Evolutionary conservation across 257 asterid genomes (phyloP).

Genomic region (Solanum lignicaule): DNA sequence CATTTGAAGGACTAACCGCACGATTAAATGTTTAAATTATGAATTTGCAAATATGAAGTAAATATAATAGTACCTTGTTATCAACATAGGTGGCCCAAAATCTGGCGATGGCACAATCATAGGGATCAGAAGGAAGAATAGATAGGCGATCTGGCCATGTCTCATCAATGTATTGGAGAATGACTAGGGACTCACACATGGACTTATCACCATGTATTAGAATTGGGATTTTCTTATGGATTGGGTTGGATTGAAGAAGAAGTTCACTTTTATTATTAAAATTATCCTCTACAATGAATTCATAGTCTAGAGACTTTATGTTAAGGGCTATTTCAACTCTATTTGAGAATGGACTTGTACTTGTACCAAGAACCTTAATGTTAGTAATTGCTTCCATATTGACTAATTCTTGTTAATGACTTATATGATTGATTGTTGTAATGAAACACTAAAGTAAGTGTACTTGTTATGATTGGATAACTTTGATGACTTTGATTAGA

Average conservation of each 20-base stretch:
- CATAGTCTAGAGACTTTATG: constrained; percentile 10
- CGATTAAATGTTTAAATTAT: too few relatives aligned
- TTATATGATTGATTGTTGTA: not conserved
- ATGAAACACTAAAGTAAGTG: not conserved
- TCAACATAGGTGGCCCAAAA: constrained; percentile 20
- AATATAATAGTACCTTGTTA: not conserved
- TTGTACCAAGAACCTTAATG: constrained; percentile 11
- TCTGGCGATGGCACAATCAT: constrained; percentile 32
- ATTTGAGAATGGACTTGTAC: constrained; percentile 12
- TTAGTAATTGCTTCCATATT: constrained; percentile 4
- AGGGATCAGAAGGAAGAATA: constrained; percentile 25
- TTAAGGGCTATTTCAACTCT: constrained; percentile 13
- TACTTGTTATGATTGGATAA: not conserved
- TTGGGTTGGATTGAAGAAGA: constrained; percentile 32
- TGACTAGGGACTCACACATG: constrained; percentile 37
- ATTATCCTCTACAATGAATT: constrained; percentile 3
- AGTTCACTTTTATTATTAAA: constrained; percentile 23
- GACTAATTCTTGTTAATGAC: not conserved
- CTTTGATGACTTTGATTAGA: not conserved
- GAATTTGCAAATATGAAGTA: not conserved
- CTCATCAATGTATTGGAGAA: constrained; percentile 36
- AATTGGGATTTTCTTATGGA: constrained; percentile 47
- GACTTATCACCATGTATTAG: constrained; percentile 13
- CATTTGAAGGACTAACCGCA: not conserved
- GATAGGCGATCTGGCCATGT: constrained; percentile 24